Evolutionary conservation across 495 filamentous ascomycete genomes (phyloP), one percentile per base, ranked within the genome.

Genomic region (Trypethelium eluteriae): DNA sequence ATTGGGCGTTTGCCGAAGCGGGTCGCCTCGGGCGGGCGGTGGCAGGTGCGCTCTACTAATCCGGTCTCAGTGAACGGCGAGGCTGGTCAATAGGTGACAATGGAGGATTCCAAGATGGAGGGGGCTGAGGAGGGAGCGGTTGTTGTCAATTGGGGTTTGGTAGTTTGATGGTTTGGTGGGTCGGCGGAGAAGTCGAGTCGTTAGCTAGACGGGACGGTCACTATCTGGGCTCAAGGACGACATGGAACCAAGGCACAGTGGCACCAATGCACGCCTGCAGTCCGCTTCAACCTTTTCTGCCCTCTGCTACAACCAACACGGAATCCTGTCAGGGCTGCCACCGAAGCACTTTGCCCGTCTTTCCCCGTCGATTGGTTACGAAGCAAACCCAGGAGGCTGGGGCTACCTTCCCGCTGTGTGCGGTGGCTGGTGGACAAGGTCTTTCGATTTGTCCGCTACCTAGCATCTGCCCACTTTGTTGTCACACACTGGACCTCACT

Each of bases 241-340:
- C 53, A 59, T 7, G 11, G 53, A 53, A 36, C 41, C 41, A 59
- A 9, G 53, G 53, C 53, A 59, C 53, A 36, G 53, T 59, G 36
- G 53, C 53, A 59, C 53, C 53, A 59, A 59, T 59, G 53, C 53
- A 59, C 3, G 25, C 25, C 53, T 59, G 53, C 53, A 59, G 53
- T 32, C 53, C 32, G 53, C 53, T 59, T 18, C 11, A 59, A 59
- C 53, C 53, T 18, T 59, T 59, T 59, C 25, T 34, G 6, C 53
- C 53, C 53, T 59, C 5, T 7, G n/a, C 49, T 53, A 53, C 49
- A 53, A 5, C 5, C 5, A 14, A 25, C 49, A 7, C 53, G 32
- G 53, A 7, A 59, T 59, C 53, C 53, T 59, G 53, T 32, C 18
- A 34, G 32, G 25, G 4, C 53, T 34, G 53, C 53, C 53, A 59